These are phyloP conservation scores for Candida coquimbonensis DNA, from an alignment of 805 yeast genomes.

Conservation along the genomic window DNA sequence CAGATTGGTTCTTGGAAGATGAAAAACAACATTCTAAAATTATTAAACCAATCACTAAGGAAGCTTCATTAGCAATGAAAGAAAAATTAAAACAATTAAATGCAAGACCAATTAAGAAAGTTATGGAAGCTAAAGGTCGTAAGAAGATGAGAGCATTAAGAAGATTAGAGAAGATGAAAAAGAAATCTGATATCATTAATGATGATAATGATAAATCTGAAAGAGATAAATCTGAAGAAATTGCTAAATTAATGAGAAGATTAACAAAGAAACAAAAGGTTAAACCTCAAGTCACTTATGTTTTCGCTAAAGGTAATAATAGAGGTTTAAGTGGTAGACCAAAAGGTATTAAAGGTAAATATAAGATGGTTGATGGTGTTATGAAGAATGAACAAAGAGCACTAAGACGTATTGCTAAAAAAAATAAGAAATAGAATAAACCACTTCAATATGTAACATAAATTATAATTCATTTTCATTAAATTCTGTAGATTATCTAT, in stretches of 20 bases:
- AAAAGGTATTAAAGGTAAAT: constrained; percentile 92
- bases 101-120: constrained; percentile 98
- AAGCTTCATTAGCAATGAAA: constrained; percentile 72
- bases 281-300: constrained; percentile 81
- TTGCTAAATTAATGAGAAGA: constrained; percentile 76
- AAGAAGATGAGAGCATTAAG: constrained; percentile 89
- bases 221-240: constrained; percentile 91
- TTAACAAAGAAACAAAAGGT: constrained; percentile 61
- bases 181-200: constrained; percentile 85
- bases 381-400: constrained; percentile 97
- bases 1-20: constrained; percentile 96
- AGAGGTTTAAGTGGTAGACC: constrained; percentile 92
- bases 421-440: constrained; percentile 49
- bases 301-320: constrained; percentile 81
- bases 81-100: constrained; percentile 75
- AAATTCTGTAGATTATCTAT: not conserved
- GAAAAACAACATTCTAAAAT: constrained; percentile 82
- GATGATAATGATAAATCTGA: constrained; percentile 86
- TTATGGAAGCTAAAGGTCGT: constrained; percentile 95
- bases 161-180: constrained; percentile 80
- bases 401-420: constrained; percentile 81
- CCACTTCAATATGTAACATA: not conserved
- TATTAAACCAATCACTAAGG: constrained; percentile 90
- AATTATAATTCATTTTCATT: not conserved
- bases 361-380: constrained; percentile 98